A percentile compares a stretch with the other conserved stretches of the same genome.
Evolutionary conservation across 495 filamentous ascomycete genomes (phyloP).

Genomic region (Polyplosphaeria fusca): DNA sequence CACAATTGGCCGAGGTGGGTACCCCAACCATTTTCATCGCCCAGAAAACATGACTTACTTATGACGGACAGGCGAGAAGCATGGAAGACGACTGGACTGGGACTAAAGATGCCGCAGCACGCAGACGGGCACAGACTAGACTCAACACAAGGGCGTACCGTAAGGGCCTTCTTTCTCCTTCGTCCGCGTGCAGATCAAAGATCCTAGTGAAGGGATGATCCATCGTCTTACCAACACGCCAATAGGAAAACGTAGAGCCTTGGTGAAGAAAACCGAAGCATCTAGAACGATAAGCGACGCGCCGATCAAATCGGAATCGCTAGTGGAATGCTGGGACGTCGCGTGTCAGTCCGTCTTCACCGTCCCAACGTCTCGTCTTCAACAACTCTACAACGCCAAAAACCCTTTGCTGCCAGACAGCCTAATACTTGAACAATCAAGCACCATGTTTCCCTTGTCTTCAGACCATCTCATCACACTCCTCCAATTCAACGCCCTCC

Average conservation of each 20-base stretch:
- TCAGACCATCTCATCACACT: slow-evolving; percentile 47
- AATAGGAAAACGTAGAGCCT: slow-evolving; percentile 6
- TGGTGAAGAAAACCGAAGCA: slow-evolving; percentile 4
- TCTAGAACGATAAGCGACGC: neutral
- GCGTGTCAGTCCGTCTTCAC: slow-evolving; percentile 33
- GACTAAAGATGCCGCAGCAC: slow-evolving; percentile 40
- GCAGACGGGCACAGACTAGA: slow-evolving; percentile 43
- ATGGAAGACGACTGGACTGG: slow-evolving; percentile 48
- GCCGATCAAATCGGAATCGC: slow-evolving; percentile 3
- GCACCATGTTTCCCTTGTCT: slow-evolving; percentile 43
- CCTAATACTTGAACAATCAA: slow-evolving; percentile 34
- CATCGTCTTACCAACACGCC: neutral
- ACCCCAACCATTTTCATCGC: too few species aligned
- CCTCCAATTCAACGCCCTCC: slow-evolving; percentile 47
- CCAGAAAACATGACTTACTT: neutral
- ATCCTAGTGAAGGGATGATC: too few species aligned
- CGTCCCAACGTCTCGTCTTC: slow-evolving; percentile 40
- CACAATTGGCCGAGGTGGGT: slow-evolving; percentile 34
- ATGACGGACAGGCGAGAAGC: slow-evolving; percentile 1
- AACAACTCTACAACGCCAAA: slow-evolving; percentile 44
- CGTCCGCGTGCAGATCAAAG: neutral
- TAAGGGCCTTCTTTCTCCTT: slow-evolving; percentile 33
- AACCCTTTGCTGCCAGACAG: slow-evolving; percentile 35
- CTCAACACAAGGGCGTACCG: slow-evolving; percentile 47
- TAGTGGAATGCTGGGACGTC: slow-evolving; percentile 44